Percentiles rank a stretch among this genome's conserved stretches.
These are phyloP conservation scores for Thermothelomyces thermophilus DNA, from an alignment of 2,329 filamentous ascomycete species.

Conservation along the genomic window DNA sequence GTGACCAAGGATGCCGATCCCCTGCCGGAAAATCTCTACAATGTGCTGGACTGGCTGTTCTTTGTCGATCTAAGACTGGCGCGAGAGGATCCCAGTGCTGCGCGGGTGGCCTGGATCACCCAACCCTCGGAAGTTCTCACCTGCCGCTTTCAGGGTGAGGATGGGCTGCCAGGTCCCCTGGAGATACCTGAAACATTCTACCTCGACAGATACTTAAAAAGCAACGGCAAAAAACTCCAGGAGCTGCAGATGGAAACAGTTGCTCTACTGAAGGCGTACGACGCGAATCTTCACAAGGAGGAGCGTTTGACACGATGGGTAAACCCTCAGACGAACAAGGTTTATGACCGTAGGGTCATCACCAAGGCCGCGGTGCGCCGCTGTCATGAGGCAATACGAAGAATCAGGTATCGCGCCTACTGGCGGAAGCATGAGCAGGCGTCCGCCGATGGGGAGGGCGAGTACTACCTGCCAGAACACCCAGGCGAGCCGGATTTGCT, in stretches of 20 bases:
- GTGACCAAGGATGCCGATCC: constrained; percentile 9
- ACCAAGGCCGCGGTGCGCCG: constrained; percentile 11
- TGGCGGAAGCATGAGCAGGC: constrained; percentile 20
- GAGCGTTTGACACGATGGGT: constrained; percentile 9
- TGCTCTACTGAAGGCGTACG: constrained; percentile 2
- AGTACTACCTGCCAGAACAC: constrained; percentile 19
- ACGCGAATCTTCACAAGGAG: constrained; percentile 12
- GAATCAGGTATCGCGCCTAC: constrained; percentile 15
- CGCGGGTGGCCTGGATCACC: constrained; percentile 18
- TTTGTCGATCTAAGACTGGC: constrained; percentile 15
- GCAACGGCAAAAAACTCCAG: constrained; percentile 9
- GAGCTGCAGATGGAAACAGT: constrained; percentile 16
- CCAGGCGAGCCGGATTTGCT: constrained; percentile 10
- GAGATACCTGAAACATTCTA: constrained; percentile 25
- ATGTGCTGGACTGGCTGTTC: constrained; percentile 21
- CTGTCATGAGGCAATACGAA: constrained; percentile 12
- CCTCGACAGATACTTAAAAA: constrained; percentile 22
- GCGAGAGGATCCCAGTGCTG: constrained; percentile 10
- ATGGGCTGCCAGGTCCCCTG: constrained; percentile 13
- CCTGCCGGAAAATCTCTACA: constrained; percentile 16
- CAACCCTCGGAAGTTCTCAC: constrained; percentile 21
- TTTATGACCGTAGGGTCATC: constrained; percentile 15
- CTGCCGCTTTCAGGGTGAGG: constrained; percentile 15
- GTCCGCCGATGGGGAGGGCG: not conserved
- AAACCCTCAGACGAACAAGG: constrained; percentile 14